Evolutionary conservation across 352 stramenopile species (phyloP).

Genomic region (Phytophthora gonapodyides): DNA sequence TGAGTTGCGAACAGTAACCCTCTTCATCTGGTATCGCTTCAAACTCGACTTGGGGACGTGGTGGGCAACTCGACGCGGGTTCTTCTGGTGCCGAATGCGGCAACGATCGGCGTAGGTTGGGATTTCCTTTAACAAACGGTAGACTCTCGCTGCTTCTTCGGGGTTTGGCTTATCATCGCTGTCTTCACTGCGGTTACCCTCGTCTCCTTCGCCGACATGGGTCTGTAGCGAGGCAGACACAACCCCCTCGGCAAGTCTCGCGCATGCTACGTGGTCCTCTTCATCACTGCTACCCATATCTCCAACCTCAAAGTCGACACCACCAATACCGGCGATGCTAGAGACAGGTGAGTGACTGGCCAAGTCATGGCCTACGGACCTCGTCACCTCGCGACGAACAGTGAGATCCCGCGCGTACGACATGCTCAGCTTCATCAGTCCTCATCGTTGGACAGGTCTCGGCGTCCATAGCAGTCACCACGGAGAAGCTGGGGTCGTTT

Average conservation of each 20-base stretch:
- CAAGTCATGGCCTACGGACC: neutral
- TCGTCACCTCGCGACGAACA: slow-evolving; percentile 1
- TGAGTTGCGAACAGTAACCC: neutral
- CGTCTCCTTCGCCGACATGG: neutral
- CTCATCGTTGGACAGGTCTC: neutral
- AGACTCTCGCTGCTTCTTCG: neutral
- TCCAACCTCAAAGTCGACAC: neutral
- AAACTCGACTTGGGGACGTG: slow-evolving; percentile 2
- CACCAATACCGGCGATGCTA: slow-evolving; percentile 1
- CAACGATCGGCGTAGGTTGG: neutral
- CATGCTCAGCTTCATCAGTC: neutral
- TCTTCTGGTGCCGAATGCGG: slow-evolving; percentile 2
- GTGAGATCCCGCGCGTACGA: neutral
- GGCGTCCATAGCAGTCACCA: neutral
- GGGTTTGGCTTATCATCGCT: slow-evolving; percentile 2
- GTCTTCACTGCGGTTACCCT: neutral
- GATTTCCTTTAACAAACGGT: neutral
- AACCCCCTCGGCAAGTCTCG: neutral
- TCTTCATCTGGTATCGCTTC: neutral
- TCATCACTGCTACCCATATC: neutral
- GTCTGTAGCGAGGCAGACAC: neutral
- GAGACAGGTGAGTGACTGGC: slow-evolving; percentile 1
- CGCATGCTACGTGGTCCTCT: neutral
- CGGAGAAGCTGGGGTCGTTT: neutral
- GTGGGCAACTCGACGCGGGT: slow-evolving; percentile 3